Percentiles rank a stretch among this genome's conserved stretches.
Evolutionary conservation across 768 basidiomycete genomes (phyloP).

Genomic region (Sarcomyxa edulis): DNA sequence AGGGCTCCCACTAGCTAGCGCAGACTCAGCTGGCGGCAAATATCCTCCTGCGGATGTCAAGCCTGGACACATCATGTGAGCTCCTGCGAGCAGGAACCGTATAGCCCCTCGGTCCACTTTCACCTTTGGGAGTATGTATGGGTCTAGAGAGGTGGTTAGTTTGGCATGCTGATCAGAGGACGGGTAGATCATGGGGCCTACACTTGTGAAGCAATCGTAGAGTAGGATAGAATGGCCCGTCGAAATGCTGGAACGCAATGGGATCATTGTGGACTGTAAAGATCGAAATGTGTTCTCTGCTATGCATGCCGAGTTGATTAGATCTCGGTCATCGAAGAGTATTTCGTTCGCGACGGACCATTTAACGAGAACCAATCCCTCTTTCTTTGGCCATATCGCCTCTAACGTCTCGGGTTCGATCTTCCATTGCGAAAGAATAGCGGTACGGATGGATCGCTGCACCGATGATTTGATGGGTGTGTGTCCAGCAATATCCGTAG

Average conservation of each 20-base stretch:
- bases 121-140: constrained; percentile 82
- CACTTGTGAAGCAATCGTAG: constrained; percentile 90
- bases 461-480: constrained; percentile 92
- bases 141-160: constrained; percentile 51
- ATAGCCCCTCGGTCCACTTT: constrained; percentile 96
- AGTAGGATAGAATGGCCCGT: constrained; percentile 89
- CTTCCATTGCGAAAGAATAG: constrained; percentile 79
- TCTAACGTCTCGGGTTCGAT: constrained; percentile 80
- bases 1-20: constrained; percentile 62
- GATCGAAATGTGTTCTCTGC: constrained; percentile 93
- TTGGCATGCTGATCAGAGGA: not conserved
- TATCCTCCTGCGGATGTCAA: constrained; percentile 89
- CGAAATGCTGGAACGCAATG: constrained; percentile 93
- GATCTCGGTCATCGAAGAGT: no score
- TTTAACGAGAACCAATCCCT: constrained; percentile 87
- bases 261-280: constrained; percentile 86
- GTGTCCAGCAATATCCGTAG: constrained; percentile 83
- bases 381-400: constrained; percentile 98
- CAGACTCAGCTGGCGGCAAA: constrained; percentile 69
- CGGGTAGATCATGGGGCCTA: constrained; percentile 29
- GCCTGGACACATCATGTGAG: constrained; percentile 97
- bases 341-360: constrained; percentile 56
- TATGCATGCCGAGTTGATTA: constrained; percentile 29
- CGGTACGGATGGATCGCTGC: constrained; percentile 81
- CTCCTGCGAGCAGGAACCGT: constrained; percentile 90